Evolutionary conservation across 371 early-diverging fungal genomes (phyloP), one percentile per base, ranked within the genome.

Genomic region (Conidiobolus incongruus): DNA sequence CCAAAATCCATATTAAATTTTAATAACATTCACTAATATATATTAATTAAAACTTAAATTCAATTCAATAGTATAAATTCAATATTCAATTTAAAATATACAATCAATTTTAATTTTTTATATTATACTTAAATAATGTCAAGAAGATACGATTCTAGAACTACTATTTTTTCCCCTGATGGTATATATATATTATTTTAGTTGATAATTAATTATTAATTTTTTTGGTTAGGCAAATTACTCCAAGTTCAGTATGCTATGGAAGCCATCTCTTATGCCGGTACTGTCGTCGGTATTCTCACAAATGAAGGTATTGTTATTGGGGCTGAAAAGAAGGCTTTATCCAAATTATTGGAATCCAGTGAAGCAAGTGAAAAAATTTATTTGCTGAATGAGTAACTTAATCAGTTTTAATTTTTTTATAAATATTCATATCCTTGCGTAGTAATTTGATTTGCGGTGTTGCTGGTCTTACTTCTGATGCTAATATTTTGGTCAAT

Each of bases 211-310:
- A 1, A 12, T 36, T 13, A 15, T 19, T 8, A 16, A 29, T 21
- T 19, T 23, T 21, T 33, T 10, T 34, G 13, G 24, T 24, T 61
- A 90, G 99, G 99, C 46, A 87, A 96, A 51, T 70, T 95, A 44
- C 95, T 94, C 75, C 97, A 97, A 59, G 97, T 97, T 46, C 96
- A 97, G 66, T 97, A 97, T 58, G 97, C 96, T 45, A 85, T 94
- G 52, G 96, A 96, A 58, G 95, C 97, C 45, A 94, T 99, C 56
- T 84, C 87, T 8, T 89, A 86, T 52, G 99, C 97, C 31, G 96
- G 97, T 44, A 91, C 92, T 43, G 83, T 83, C 12, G 68, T 98
- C 28, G 99, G 99, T 33, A 74, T 96, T 48, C 66, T 91, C 39
- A 70, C 83, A 36, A 73, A 69, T 40, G 97, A 98, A 47, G 99